Percentiles rank a stretch among this genome's conserved stretches.
phyloP scores from a whole-genome alignment of 2,329 filamentous ascomycete genomes.

The Alternaria infectoria region DNA sequence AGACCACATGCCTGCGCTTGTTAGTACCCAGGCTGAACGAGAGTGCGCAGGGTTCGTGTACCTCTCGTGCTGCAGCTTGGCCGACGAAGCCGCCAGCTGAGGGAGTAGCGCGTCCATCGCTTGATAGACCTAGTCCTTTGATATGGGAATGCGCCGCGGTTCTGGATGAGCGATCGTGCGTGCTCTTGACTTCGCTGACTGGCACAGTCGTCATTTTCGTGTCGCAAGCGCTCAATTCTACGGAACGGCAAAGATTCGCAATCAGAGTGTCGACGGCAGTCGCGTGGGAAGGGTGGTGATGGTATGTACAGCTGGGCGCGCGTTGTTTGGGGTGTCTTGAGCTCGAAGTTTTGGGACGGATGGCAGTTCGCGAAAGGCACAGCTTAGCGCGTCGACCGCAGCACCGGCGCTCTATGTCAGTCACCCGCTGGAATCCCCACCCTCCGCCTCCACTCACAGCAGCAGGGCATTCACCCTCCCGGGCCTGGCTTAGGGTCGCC shows the following conservation, averaged over 20 bases:
- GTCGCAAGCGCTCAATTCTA: conserved; percentile 17
- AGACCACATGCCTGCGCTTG: conserved; percentile 80
- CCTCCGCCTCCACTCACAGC: conserved; percentile 17
- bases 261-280: background rate
- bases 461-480: conserved; percentile 4
- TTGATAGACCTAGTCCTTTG: conserved; percentile 85
- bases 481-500: background rate
- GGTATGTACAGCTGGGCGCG: conserved; percentile 11
- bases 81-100: conserved; percentile 80
- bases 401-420: conserved; percentile 10
- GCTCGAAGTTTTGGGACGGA: conserved; percentile 22
- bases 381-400: conserved; percentile 18
- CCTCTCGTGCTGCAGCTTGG: conserved; percentile 86
- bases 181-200: conserved; percentile 87
- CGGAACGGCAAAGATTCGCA: background rate
- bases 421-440: conserved; percentile 15
- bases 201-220: conserved; percentile 47
- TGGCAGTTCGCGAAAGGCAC: conserved; percentile 16
- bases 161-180: conserved; percentile 79
- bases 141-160: conserved; percentile 98
- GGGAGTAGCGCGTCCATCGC: conserved; percentile 82
- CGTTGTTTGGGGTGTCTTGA: conserved; percentile 20
- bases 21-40: conserved; percentile 12
- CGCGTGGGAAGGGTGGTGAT: background rate
- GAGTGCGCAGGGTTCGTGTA: conserved; percentile 49